Evolutionary conservation across 345 rosid species (phyloP).

Genomic region (Hibiscus tridactylites): DNA sequence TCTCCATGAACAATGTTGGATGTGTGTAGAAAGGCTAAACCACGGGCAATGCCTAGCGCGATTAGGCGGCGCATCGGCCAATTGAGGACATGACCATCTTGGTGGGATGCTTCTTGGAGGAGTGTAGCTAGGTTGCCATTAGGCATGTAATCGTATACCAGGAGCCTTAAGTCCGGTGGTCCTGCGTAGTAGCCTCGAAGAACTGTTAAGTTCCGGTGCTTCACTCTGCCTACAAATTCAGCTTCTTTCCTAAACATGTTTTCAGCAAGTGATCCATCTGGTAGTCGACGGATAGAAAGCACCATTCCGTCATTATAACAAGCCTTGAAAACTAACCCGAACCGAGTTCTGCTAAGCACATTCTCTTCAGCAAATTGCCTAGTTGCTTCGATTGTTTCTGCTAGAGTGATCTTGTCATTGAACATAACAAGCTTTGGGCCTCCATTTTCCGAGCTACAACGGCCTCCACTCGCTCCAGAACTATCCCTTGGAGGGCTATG

Average conservation of each 20-base stretch:
- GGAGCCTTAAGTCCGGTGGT: conserved; percentile 69
- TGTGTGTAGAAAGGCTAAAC: conserved; percentile 72
- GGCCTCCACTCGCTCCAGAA: conserved; percentile 66
- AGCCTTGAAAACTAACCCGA: conserved; percentile 81
- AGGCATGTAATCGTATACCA: conserved; percentile 93
- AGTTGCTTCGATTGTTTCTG: conserved; percentile 82
- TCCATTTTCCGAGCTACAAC: conserved; percentile 76
- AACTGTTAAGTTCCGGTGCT: conserved; percentile 82
- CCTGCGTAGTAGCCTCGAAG: conserved; percentile 87
- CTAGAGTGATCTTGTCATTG: conserved; percentile 75
- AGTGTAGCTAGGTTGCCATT: conserved; percentile 88
- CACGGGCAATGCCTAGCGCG: conserved; percentile 91
- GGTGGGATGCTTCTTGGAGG: conserved; percentile 95
- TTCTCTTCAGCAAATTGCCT: conserved; percentile 87
- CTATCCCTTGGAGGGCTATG: conserved; percentile 76
- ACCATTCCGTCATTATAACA: conserved; percentile 85
- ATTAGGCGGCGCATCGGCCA: conserved; percentile 99
- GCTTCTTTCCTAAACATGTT: conserved; percentile 77
- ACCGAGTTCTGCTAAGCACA: conserved; percentile 69
- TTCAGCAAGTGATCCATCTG: conserved; percentile 55
- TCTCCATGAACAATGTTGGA: conserved; percentile 86
- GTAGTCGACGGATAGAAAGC: conserved; percentile 70
- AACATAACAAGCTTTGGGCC: conserved; percentile 94
- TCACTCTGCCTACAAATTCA: conserved; percentile 68
- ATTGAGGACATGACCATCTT: conserved; percentile 91